These are phyloP conservation scores for Scleroderma citrinum DNA, from an alignment of 768 basidiomycete species.

Conservation along the genomic window DNA sequence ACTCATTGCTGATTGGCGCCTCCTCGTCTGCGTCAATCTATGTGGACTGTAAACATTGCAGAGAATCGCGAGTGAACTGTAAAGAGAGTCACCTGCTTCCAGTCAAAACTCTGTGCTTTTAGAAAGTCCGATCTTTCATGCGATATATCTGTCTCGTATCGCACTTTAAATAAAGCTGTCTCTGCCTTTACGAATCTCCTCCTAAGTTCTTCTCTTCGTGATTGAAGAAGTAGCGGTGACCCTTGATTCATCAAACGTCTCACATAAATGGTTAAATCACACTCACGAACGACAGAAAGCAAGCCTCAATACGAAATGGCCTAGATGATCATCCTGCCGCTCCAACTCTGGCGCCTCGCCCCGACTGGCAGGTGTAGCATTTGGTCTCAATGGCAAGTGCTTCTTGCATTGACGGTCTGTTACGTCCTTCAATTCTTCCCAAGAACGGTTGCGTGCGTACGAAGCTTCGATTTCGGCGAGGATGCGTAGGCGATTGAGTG, in stretches of 20 bases:
- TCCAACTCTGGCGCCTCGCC: conserved; percentile 46
- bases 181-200: conserved; percentile 88
- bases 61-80: background rate
- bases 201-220: conserved; percentile 77
- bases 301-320: conserved; percentile 89
- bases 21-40: conserved; percentile 63
- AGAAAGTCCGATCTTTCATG: conserved; percentile 66
- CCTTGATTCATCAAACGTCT: background rate
- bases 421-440: conserved; percentile 67
- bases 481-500: conserved; percentile 80
- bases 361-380: conserved; percentile 43
- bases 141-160: conserved; percentile 61
- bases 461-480: conserved; percentile 91
- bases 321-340: conserved; percentile 77
- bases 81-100: conserved; percentile 45
- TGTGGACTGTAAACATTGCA: conserved; percentile 2
- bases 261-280: background rate
- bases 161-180: conserved; percentile 71
- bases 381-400: conserved; percentile 66
- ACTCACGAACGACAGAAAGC: conserved; percentile 96
- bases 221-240: background rate
- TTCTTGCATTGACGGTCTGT: conserved; percentile 61
- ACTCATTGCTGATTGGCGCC: conserved; percentile 35
- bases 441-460: conserved; percentile 74
- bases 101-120: conserved; percentile 54